phyloP scores from a whole-genome alignment of 768 basidiomycete species.

The Serendipita vermifera region DNA sequence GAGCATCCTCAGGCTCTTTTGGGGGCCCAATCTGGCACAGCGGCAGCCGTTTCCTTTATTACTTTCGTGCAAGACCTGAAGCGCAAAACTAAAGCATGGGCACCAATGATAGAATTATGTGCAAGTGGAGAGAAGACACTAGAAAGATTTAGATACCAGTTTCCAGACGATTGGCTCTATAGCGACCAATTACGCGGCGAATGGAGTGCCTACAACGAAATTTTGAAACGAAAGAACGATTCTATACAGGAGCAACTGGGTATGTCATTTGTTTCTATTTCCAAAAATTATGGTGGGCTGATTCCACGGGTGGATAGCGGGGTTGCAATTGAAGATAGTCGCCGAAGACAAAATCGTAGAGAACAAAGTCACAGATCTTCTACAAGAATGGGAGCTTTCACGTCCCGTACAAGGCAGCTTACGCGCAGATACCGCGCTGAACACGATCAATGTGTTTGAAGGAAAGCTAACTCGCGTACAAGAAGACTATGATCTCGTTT shows the following conservation, averaged over 20 bases:
- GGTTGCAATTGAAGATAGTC: slow-evolving; percentile 98
- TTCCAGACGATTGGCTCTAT: slow-evolving; percentile 95
- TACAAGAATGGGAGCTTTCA: slow-evolving; percentile 88
- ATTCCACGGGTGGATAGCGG: slow-evolving; percentile 50
- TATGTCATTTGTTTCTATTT: slow-evolving; percentile 27
- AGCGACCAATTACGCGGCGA: slow-evolving; percentile 94
- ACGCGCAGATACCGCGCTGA: slow-evolving; percentile 93
- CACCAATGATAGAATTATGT: slow-evolving; percentile 89
- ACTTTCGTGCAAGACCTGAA: slow-evolving; percentile 99
- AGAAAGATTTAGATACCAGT: slow-evolving; percentile 93
- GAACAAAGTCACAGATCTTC: slow-evolving; percentile 83
- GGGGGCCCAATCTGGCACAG: slow-evolving; percentile 81
- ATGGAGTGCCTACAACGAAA: slow-evolving; percentile 98
- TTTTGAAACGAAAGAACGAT: slow-evolving; percentile 93
- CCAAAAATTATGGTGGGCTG: not conserved
- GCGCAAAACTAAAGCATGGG: slow-evolving; percentile 93
- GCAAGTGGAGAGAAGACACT: slow-evolving; percentile 93
- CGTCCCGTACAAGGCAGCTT: slow-evolving; percentile 95
- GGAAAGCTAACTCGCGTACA: slow-evolving; percentile 76
- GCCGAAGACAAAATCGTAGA: slow-evolving; percentile 97
- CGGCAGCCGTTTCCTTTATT: slow-evolving; percentile 96
- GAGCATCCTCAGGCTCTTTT: not conserved
- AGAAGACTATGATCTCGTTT: slow-evolving; percentile 92
- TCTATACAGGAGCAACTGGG: slow-evolving; percentile 97
- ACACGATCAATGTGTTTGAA: slow-evolving; percentile 90